Evolutionary conservation across 2,329 filamentous ascomycete genomes (phyloP), one percentile per base, ranked within the genome.

Genomic region (Torrubiella hemipterigena): DNA sequence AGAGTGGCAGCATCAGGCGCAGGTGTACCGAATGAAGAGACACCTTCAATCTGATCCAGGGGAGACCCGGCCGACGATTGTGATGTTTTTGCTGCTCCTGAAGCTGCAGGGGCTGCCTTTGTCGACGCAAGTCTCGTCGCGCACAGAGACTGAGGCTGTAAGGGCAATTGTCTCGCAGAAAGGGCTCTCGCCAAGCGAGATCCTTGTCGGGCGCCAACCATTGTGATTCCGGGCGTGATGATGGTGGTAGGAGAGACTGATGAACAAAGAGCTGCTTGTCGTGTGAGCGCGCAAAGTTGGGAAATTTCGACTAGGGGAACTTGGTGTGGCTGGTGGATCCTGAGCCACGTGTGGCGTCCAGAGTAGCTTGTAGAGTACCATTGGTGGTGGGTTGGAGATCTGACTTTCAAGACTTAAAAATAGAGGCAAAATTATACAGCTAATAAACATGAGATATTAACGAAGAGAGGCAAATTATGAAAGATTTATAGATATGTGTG

Each of bases 41-140:
- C 57, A 23, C 51, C 40, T 44, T 74, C 69, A 37, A 74, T 56
- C 37, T 73, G 69, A 28, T 51, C 44, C 24, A 69, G 49, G 21
- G 18, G 38, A n/a, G n/a, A n/a, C n/a, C n/a, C n/a, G n/a, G n/a
- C n/a, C n/a, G n/a, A n/a, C n/a, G n/a, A n/a, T n/a, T n/a, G n/a
- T n/a, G n/a, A n/a, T n/a, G n/a, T n/a, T n/a, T n/a, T n/a, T n/a
- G n/a, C 34, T 16, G 33, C 29, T 21, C 23, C 30, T 17, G 42
- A 24, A 7, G 40, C 24, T 30, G 39, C 22, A 38, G 34, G 13
- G 45, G 50, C 41, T 56, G 55, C 55, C 37, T 59, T 52, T 27
- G 60, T 63, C n/a, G 67, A 69, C 35, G 58, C 58, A 45, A 60
- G 65, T 50, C 64, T 55, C 36, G 52, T 51, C 21, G 41, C 41